These are phyloP conservation scores for Ceratobasidium sp. DNA, from an alignment of 1,284 basidiomycete genomes.

Conservation along the genomic window DNA sequence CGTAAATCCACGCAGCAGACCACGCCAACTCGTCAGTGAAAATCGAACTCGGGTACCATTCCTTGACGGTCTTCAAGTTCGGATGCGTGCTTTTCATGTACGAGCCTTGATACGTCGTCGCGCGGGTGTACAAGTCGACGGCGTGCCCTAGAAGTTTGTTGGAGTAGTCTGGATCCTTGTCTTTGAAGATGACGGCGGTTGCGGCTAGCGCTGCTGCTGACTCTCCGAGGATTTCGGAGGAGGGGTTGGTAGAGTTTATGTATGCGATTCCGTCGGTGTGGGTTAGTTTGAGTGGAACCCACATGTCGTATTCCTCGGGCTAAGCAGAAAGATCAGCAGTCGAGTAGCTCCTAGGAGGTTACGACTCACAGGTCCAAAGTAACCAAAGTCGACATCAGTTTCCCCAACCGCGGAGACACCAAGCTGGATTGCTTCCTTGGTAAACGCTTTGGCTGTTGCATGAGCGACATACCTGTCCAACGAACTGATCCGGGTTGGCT, in stretches of 20 bases:
- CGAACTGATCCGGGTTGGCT: conserved; percentile 45
- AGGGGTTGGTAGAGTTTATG: conserved; percentile 49
- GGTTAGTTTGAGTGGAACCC: conserved; percentile 42
- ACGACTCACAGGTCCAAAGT: conserved; percentile 47
- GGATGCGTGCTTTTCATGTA: conserved; percentile 49
- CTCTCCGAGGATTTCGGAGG: conserved; percentile 49
- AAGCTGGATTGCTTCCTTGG: conserved; percentile 34
- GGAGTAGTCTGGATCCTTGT: conserved; percentile 45
- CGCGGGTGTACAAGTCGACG: conserved; percentile 47
- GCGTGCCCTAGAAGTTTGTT: conserved; percentile 45
- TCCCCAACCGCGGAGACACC: conserved; percentile 46
- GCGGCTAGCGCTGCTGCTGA: conserved; percentile 47
- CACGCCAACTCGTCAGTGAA: conserved; percentile 47
- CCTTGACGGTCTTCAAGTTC: conserved; percentile 47
- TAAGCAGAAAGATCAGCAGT: background rate
- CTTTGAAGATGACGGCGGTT: conserved; percentile 46
- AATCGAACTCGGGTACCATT: conserved; percentile 49
- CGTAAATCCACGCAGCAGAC: conserved; percentile 48
- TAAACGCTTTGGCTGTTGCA: background rate
- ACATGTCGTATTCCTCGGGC: conserved; percentile 49
- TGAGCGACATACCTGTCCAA: conserved; percentile 46
- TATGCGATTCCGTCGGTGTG: conserved; percentile 48
- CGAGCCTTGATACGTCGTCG: conserved; percentile 44
- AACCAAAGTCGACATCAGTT: conserved; percentile 49
- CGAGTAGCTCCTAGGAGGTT: background rate